Evolutionary conservation across 331 rosid genomes (phyloP).

Genomic region (Prunus yedoensis): DNA sequence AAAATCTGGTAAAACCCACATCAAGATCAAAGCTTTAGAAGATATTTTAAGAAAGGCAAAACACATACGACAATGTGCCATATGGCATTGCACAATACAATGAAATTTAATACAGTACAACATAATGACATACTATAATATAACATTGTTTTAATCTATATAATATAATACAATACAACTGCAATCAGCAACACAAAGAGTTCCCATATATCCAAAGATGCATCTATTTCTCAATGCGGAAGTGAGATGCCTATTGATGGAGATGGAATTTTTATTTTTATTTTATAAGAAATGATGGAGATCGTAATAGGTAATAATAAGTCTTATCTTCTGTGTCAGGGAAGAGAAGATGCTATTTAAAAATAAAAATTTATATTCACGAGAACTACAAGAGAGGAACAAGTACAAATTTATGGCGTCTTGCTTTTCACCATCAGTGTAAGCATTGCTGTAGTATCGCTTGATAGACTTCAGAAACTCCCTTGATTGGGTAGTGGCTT

Average conservation of each 20-base stretch:
- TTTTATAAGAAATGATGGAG: background rate
- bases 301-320: background rate
- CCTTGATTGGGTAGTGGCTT: constrained; percentile 88
- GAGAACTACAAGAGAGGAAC: constrained; percentile 21
- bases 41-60: background rate
- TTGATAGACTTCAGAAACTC: constrained; percentile 87
- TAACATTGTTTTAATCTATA: background rate
- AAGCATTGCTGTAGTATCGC: constrained; percentile 90
- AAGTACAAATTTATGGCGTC: constrained; percentile 91
- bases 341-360: background rate
- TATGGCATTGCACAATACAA: background rate
- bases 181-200: background rate
- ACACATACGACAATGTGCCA: background rate
- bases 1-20: constrained; percentile 53
- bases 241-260: background rate
- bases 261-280: background rate
- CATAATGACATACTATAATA: background rate
- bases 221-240: background rate
- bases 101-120: background rate
- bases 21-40: background rate
- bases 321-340: background rate
- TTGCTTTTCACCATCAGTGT: constrained; percentile 96
- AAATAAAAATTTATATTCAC: background rate
- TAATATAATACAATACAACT: background rate
- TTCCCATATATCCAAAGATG: background rate